phyloP scores from a whole-genome alignment of 257 asterid genomes.

The Nicotiana obtusifolia region DNA sequence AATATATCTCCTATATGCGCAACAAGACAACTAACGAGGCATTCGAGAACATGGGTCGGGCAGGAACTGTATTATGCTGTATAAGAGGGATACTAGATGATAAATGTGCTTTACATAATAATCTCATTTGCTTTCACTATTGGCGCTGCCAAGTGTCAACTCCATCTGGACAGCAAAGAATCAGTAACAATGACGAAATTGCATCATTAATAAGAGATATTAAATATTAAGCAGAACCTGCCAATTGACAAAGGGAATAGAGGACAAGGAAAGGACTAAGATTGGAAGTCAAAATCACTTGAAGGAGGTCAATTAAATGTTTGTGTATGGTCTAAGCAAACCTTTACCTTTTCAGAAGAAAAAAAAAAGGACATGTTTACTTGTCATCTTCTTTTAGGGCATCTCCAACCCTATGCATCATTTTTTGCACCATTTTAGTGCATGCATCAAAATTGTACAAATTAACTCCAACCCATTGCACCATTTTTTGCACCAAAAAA shows the following conservation, averaged over 20 bases:
- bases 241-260: neutral
- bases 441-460: no score
- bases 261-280: neutral
- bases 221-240: neutral
- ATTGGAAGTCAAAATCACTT: neutral
- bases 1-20: no score
- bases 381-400: no score
- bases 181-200: neutral
- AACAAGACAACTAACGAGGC: no score
- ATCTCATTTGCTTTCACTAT: neutral
- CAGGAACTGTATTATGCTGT: no score
- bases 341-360: neutral
- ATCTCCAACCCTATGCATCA: no score
- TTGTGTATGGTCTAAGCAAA: neutral
- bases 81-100: no score
- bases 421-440: no score
- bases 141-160: neutral
- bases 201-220: neutral
- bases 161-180: neutral
- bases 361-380: neutral
- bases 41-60: no score
- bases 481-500: no score
- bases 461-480: no score
- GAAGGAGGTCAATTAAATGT: neutral
- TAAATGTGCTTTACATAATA: neutral